These are phyloP conservation scores for Allomyces macrogynus DNA, from an alignment of 192 early-diverging fungal species.

Conservation along the genomic window DNA sequence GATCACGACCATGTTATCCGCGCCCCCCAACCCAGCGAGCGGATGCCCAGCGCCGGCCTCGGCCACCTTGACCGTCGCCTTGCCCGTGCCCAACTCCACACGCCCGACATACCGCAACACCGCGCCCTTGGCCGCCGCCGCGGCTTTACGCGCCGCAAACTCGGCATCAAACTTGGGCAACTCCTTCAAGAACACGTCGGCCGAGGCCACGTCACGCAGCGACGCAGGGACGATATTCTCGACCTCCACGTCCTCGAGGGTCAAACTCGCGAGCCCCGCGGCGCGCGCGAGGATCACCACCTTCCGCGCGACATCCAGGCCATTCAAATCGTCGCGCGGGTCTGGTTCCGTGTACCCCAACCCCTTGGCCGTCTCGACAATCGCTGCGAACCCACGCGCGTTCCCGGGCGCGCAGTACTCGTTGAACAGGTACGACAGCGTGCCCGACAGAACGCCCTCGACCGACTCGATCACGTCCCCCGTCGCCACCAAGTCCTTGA, in stretches of 20 bases:
- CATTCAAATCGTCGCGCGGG: slow-evolving; percentile 95
- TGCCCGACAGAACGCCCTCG: slow-evolving; percentile 95
- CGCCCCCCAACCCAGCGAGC: slow-evolving; percentile 86
- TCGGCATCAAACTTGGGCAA: slow-evolving; percentile 72
- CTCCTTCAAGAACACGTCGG: slow-evolving; percentile 65
- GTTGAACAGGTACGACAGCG: slow-evolving; percentile 96
- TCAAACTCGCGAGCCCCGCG: slow-evolving; percentile 50
- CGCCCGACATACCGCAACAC: slow-evolving; percentile 86
- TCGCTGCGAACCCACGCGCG: slow-evolving; percentile 55
- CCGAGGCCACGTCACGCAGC: slow-evolving; percentile 44
- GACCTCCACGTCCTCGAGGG: slow-evolving; percentile 55
- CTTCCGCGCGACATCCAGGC: slow-evolving; percentile 98
- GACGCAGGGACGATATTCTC: slow-evolving; percentile 92
- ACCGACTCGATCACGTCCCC: slow-evolving; percentile 82
- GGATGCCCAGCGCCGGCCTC: slow-evolving; percentile 73
- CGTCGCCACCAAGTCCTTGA: slow-evolving; percentile 74
- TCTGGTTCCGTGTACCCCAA: slow-evolving; percentile 97
- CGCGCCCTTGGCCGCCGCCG: slow-evolving; percentile 41
- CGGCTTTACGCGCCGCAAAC: slow-evolving; percentile 59
- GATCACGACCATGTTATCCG: slow-evolving; percentile 96
- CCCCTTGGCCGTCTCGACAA: slow-evolving; percentile 73
- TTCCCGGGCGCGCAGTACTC: slow-evolving; percentile 55
- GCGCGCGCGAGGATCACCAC: slow-evolving; percentile 71
- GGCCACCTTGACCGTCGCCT: slow-evolving; percentile 57
- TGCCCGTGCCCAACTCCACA: slow-evolving; percentile 47